Evolutionary conservation across 139 green algal genomes (phyloP).

Genomic region (Eudorina sp.): DNA sequence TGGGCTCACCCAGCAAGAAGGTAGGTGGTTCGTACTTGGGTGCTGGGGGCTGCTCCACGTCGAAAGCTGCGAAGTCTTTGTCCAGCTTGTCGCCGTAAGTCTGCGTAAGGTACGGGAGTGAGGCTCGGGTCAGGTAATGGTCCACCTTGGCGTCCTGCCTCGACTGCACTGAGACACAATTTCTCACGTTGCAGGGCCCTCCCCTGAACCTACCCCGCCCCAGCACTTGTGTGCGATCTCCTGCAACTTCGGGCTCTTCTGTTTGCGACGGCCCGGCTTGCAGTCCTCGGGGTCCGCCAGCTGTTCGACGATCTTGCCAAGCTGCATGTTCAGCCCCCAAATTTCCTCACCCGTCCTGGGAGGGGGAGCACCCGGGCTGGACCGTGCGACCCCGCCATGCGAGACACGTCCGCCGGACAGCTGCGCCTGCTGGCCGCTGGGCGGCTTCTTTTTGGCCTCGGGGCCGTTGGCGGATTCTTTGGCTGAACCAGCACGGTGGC

Average conservation of each 20-base stretch:
- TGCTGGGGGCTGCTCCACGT: neutral
- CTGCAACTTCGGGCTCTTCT: neutral
- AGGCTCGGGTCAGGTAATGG: too few relatives aligned
- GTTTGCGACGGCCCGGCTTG: neutral
- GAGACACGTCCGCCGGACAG: neutral
- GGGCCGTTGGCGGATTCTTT: too few relatives aligned
- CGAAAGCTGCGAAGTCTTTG: neutral
- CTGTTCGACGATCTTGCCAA: neutral
- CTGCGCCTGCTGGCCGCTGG: neutral
- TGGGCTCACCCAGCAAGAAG: constrained; percentile 21
- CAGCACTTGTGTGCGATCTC: constrained; percentile 39
- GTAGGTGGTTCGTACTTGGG: constrained; percentile 2
- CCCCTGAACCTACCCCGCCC: constrained; percentile 42
- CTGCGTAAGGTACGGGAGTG: too few relatives aligned
- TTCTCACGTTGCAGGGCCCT: too few relatives aligned
- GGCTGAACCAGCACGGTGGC: too few relatives aligned
- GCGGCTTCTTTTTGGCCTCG: neutral
- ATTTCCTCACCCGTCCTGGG: constrained; percentile 15
- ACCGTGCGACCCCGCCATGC: neutral
- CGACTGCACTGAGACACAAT: too few relatives aligned
- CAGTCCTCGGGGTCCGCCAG: constrained; percentile 29
- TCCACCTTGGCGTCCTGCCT: too few relatives aligned
- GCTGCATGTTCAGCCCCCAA: constrained; percentile 14
- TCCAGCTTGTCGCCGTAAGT: constrained; percentile 28
- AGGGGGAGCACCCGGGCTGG: neutral